These are phyloP conservation scores for Moricandia moricandioides DNA, from an alignment of 345 rosid genomes.

Conservation along the genomic window DNA sequence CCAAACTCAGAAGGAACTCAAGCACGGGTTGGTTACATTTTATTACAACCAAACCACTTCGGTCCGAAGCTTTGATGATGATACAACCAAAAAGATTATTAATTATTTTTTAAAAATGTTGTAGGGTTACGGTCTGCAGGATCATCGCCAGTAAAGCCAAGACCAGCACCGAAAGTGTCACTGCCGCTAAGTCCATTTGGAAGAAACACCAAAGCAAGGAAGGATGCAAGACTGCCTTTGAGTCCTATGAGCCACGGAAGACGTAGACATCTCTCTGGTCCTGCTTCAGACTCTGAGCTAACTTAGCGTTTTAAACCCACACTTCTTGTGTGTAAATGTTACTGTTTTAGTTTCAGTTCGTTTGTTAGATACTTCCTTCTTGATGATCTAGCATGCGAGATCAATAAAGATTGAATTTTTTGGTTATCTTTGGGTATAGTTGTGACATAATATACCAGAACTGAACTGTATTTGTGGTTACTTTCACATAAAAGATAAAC, in stretches of 20 bases:
- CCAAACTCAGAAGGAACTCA: constrained; percentile 36
- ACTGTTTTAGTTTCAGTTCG: not conserved
- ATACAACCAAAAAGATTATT: not conserved
- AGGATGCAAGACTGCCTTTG: constrained; percentile 16
- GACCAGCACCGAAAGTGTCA: constrained; percentile 26
- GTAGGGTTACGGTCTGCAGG: constrained; percentile 32
- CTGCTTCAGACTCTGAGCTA: constrained; percentile 41
- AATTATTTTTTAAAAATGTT: not conserved
- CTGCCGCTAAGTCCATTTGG: constrained; percentile 38
- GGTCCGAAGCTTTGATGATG: not conserved
- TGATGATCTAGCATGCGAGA: not conserved
- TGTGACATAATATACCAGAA: no score
- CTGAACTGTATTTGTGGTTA: no score
- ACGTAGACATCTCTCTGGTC: constrained; percentile 40
- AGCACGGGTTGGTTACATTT: constrained; percentile 41
- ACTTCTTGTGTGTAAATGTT: not conserved
- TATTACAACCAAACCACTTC: not conserved
- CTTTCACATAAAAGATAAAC: no score
- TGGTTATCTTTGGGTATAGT: not conserved
- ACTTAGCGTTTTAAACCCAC: not conserved
- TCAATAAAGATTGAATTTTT: not conserved
- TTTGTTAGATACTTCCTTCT: not conserved
- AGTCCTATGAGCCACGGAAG: constrained; percentile 36
- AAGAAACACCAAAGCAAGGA: constrained; percentile 30
- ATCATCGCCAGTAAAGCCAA: constrained; percentile 26